Percentiles rank a stretch among this genome's conserved stretches.
Conservation (phyloP, 108 stramenopile species). For the Asterionellopsis glacialis region DNA sequence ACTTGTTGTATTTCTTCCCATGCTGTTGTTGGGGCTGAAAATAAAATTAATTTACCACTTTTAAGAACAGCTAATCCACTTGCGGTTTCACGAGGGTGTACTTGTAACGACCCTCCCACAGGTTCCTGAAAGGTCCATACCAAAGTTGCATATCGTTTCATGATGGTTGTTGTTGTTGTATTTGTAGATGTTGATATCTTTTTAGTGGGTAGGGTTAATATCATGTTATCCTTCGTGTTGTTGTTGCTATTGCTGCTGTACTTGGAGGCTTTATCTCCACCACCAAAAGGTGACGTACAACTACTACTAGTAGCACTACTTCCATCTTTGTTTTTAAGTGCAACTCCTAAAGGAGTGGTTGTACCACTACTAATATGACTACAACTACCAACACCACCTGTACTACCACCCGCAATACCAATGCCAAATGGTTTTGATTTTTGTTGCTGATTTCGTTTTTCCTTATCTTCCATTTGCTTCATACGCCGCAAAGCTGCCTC, state of each 20-base stretch:
- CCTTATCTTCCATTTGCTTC: background rate
- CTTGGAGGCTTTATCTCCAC: too few species aligned
- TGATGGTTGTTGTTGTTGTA: too few species aligned
- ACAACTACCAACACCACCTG: too few species aligned
- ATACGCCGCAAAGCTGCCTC: background rate
- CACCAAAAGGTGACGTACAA: too few species aligned
- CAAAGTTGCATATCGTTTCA: constrained; percentile 29
- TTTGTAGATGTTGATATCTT: too few species aligned
- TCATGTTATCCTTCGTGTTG: background rate
- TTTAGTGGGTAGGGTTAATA: background rate
- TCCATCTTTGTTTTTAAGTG: too few species aligned
- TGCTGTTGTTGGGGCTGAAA: constrained; percentile 36
- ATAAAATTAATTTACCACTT: constrained; percentile 58
- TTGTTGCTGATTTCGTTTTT: too few species aligned
- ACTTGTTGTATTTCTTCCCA: constrained; percentile 24
- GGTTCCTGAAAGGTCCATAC: constrained; percentile 44
- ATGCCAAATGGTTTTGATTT: background rate
- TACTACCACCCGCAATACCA: background rate
- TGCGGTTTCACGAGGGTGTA: constrained; percentile 48
- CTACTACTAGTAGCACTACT: too few species aligned
- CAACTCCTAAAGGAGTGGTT: too few species aligned
- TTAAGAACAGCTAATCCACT: constrained; percentile 55
- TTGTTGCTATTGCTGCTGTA: too few species aligned
- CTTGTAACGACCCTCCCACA: constrained; percentile 49
- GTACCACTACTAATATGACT: too few species aligned